Percentiles rank a stretch among this genome's conserved stretches.
phyloP scores from a whole-genome alignment of 768 basidiomycete genomes.

The Kwoniella sp. region DNA sequence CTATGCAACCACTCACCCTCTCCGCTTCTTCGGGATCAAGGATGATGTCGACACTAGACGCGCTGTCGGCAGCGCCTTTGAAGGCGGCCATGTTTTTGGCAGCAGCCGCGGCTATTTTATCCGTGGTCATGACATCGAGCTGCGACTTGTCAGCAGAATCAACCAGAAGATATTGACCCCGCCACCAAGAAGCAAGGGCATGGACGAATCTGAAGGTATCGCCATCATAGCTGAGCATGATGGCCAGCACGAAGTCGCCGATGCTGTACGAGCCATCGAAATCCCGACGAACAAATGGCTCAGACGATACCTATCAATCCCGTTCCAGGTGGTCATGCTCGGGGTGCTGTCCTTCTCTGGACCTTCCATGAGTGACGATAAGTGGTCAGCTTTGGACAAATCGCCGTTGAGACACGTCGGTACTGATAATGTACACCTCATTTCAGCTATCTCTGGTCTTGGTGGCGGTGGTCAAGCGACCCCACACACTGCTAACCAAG shows the following conservation, averaged over 20 bases:
- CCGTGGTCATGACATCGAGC: conserved; percentile 42
- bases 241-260: neutral
- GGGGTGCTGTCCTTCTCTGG: conserved; percentile 15
- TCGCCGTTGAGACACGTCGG: too few relatives aligned
- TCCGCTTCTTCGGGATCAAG: conserved; percentile 44
- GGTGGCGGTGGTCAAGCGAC: conserved; percentile 33
- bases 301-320: conserved; percentile 1
- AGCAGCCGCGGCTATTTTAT: conserved; percentile 33
- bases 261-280: conserved; percentile 12
- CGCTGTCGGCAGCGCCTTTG: conserved; percentile 51
- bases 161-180: neutral
- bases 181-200: neutral
- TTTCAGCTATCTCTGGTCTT: conserved; percentile 12
- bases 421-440: neutral
- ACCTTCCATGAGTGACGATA: conserved; percentile 21
- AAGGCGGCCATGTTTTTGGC: conserved; percentile 39
- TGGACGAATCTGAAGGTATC: neutral
- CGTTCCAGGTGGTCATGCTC: conserved; percentile 13
- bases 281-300: conserved; percentile 10
- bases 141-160: neutral
- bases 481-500: conserved; percentile 29
- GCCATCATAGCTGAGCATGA: neutral
- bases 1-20: conserved; percentile 26
- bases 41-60: conserved; percentile 43
- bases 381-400: neutral